These are phyloP conservation scores for Phytophthora constricta DNA, from an alignment of 352 stramenopile genomes.

Conservation along the genomic window DNA sequence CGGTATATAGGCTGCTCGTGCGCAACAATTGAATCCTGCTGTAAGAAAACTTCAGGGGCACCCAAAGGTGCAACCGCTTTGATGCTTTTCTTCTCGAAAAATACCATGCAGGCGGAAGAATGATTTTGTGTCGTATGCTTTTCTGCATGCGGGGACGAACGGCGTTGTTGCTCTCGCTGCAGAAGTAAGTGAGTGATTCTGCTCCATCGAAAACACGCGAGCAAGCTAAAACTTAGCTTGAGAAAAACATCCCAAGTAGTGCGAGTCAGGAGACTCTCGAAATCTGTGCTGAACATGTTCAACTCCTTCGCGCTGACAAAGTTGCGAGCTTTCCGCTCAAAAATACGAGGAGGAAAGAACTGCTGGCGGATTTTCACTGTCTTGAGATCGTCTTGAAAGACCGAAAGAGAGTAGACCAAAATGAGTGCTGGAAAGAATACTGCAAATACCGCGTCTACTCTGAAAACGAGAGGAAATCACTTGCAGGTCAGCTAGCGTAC, in stretches of 20 bases:
- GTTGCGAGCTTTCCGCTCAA: constrained; percentile 44
- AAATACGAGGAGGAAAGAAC: constrained; percentile 45
- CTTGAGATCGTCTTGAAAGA: constrained; percentile 44
- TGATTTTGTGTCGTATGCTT: no score
- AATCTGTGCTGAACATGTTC: constrained; percentile 44
- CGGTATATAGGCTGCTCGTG: not conserved
- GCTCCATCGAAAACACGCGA: constrained; percentile 38
- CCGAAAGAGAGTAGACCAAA: constrained; percentile 31
- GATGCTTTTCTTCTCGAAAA: not conserved
- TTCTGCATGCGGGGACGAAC: not conserved
- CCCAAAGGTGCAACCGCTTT: constrained; percentile 17
- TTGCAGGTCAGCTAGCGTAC: not conserved
- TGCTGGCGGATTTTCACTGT: constrained; percentile 39
- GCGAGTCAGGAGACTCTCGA: constrained; percentile 35
- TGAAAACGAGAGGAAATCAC: constrained; percentile 8
- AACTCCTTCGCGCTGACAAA: constrained; percentile 38
- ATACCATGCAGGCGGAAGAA: no score
- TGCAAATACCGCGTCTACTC: constrained; percentile 45
- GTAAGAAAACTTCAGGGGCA: no score
- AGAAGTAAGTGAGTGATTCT: constrained; percentile 33
- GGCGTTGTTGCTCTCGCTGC: constrained; percentile 3
- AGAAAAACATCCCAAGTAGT: constrained; percentile 29
- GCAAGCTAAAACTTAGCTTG: constrained; percentile 39
- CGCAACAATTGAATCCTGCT: no score
- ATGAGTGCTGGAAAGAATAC: constrained; percentile 46